These are phyloP conservation scores for Suhomyces sp. DNA, from an alignment of 805 yeast species.

Conservation along the genomic window DNA sequence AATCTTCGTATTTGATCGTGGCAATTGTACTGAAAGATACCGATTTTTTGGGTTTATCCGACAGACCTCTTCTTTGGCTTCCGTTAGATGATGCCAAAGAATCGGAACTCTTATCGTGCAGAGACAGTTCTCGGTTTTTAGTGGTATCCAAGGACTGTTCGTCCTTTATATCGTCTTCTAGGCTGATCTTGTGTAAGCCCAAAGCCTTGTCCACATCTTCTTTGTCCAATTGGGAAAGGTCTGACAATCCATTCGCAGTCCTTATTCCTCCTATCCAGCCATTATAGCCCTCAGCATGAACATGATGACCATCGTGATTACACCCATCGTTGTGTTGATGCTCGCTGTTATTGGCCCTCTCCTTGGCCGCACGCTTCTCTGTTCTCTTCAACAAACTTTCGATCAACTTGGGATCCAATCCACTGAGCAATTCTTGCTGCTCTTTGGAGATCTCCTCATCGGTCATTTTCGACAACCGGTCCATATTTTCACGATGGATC, in stretches of 20 bases:
- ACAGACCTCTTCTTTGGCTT: neutral
- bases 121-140: no score
- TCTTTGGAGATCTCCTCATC: conserved; percentile 64
- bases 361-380: conserved; percentile 41
- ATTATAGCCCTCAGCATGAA: conserved; percentile 41
- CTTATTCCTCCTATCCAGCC: conserved; percentile 45
- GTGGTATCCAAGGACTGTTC: no score
- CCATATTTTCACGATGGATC: conserved; percentile 75
- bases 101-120: neutral
- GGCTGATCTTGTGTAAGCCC: conserved; percentile 30
- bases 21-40: conserved; percentile 35
- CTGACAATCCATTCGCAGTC: conserved; percentile 32
- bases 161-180: conserved; percentile 8
- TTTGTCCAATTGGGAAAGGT: conserved; percentile 33
- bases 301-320: conserved; percentile 20
- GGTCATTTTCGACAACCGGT: conserved; percentile 59
- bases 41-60: conserved; percentile 18
- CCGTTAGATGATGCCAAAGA: neutral
- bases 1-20: conserved; percentile 29
- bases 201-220: conserved; percentile 39
- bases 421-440: conserved; percentile 62
- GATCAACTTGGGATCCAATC: conserved; percentile 67
- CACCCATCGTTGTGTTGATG: conserved; percentile 17
- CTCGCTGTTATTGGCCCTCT: conserved; percentile 10
- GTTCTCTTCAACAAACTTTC: conserved; percentile 57